Conservation (phyloP, 2,329 filamentous ascomycete species). For the Phialophora tarda region DNA sequence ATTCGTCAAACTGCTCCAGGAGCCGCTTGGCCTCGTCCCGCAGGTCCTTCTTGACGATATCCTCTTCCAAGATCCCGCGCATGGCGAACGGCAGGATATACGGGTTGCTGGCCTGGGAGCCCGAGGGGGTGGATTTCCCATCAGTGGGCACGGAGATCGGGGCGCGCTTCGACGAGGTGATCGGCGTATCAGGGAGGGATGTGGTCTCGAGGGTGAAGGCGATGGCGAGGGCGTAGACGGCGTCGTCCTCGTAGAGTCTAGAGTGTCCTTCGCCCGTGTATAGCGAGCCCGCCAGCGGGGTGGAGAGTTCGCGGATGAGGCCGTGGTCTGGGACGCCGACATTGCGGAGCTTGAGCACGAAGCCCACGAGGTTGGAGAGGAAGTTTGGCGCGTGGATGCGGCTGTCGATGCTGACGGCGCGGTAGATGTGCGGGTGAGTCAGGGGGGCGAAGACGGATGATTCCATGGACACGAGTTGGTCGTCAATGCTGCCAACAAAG, state of each 20-base stretch:
- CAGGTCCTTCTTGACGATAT: slow-evolving; percentile 82
- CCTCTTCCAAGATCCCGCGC: slow-evolving; percentile 89
- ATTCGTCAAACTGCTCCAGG: slow-evolving; percentile 87
- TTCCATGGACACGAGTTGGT: slow-evolving; percentile 93
- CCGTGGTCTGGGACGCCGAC: slow-evolving; percentile 92
- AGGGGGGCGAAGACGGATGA: slow-evolving; percentile 87
- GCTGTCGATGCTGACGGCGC: slow-evolving; percentile 94
- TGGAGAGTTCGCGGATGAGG: slow-evolving; percentile 85
- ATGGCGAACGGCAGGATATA: slow-evolving; percentile 96
- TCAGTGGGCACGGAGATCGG: slow-evolving; percentile 18
- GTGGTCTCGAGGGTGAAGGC: slow-evolving; percentile 76
- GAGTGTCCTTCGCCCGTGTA: slow-evolving; percentile 94
- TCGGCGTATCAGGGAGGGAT: slow-evolving; percentile 53
- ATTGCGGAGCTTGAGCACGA: slow-evolving; percentile 91
- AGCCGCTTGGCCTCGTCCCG: slow-evolving; percentile 77
- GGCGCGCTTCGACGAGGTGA: slow-evolving; percentile 57
- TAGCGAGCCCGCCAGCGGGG: slow-evolving; percentile 85
- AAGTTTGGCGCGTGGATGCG: slow-evolving; percentile 92
- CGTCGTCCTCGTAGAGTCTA: slow-evolving; percentile 85
- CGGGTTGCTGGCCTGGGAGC: slow-evolving; percentile 65
- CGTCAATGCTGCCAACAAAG: slow-evolving; percentile 93
- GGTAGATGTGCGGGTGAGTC: slow-evolving; percentile 89
- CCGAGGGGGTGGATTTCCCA: not conserved
- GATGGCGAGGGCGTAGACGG: slow-evolving; percentile 80
- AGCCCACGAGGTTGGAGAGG: slow-evolving; percentile 88